Evolutionary conservation across 768 basidiomycete species (phyloP).

Genomic region (Trametopsis cervina): DNA sequence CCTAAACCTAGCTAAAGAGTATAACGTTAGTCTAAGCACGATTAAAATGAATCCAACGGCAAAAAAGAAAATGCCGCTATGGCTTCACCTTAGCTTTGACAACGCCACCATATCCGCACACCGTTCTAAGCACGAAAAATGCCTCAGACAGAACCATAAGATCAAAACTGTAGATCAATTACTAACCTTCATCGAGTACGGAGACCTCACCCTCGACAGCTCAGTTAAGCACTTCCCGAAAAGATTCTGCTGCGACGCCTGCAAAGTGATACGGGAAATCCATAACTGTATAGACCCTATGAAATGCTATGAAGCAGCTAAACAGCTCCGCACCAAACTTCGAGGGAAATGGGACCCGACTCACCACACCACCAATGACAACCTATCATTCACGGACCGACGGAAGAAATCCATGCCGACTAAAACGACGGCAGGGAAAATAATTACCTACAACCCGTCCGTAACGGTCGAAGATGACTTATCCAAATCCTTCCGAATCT

Average conservation of each 20-base stretch:
- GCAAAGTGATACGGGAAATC: neutral
- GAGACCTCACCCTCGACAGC: neutral
- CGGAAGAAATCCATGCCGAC: neutral
- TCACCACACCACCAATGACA: neutral
- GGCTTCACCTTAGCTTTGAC: conserved; percentile 1
- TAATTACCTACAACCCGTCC: neutral
- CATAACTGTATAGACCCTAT: neutral
- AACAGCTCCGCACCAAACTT: neutral
- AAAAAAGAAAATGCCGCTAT: neutral
- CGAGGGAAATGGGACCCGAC: neutral
- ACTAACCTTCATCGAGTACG: neutral
- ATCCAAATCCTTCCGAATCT: neutral
- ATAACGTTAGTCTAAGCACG: neutral
- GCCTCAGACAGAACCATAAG: conserved; percentile 1
- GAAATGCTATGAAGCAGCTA: neutral
- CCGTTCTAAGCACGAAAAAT: neutral
- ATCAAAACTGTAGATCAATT: neutral
- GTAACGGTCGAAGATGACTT: neutral
- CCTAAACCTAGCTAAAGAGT: conserved; percentile 2
- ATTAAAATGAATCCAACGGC: neutral
- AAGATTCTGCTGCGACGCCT: neutral
- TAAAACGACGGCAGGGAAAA: neutral
- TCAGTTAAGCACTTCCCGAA: neutral
- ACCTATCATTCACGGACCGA: neutral
- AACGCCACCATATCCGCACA: neutral